phyloP scores from a whole-genome alignment of 305 asterid species.

The Salvia sclarea region DNA sequence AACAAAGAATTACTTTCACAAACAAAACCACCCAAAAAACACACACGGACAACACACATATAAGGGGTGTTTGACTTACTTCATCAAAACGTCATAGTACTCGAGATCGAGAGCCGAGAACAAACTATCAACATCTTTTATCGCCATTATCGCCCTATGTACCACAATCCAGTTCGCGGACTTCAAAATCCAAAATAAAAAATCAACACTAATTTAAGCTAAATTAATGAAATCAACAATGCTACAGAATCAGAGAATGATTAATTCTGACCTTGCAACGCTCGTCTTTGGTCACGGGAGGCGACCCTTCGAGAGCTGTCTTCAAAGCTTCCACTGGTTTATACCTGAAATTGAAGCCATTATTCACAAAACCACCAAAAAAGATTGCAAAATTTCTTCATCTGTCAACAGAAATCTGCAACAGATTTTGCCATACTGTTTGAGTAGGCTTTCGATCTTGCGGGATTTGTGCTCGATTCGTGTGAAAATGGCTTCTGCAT shows the following conservation, averaged over 20 bases:
- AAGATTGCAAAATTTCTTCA: background rate
- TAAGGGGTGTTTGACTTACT: conserved; percentile 49
- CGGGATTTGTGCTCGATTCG: conserved; percentile 95
- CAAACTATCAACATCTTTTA: conserved; percentile 87
- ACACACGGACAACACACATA: background rate
- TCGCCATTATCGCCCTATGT: conserved; percentile 97
- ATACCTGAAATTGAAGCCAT: conserved; percentile 47
- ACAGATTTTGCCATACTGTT: conserved; percentile 51
- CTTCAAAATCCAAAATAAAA: conserved; percentile 41
- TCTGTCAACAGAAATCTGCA: background rate
- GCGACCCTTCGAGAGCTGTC: conserved; percentile 94
- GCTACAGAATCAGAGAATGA: background rate
- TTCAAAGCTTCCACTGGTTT: conserved; percentile 97
- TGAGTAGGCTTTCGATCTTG: conserved; percentile 97
- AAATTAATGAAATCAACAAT: background rate
- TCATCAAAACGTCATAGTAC: conserved; percentile 94
- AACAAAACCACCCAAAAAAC: background rate
- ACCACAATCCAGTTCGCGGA: conserved; percentile 98
- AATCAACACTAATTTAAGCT: conserved; percentile 23
- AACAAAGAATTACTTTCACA: background rate
- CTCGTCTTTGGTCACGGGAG: conserved; percentile 91
- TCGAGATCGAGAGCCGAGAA: conserved; percentile 86
- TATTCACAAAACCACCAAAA: background rate
- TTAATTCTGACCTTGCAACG: conserved; percentile 76
- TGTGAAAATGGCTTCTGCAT: conserved; percentile 79